Base-by-base conservation (phyloP, 129 eudicot genomes). In the Flaveria ramosissima region DNA sequence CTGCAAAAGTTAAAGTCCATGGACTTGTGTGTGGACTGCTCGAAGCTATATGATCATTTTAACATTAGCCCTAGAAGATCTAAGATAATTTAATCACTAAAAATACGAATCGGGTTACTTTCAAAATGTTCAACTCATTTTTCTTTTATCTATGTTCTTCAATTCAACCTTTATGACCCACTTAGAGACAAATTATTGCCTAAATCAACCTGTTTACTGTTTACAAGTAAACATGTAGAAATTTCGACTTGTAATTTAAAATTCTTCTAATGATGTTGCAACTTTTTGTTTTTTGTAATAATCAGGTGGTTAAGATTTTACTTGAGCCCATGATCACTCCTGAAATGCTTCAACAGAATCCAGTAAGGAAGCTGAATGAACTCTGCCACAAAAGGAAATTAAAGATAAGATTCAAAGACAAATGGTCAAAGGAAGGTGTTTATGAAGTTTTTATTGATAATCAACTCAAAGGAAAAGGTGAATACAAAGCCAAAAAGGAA, bases 321-420 rank as follows among this genome's bases (percentile, higher is more conserved):
- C 81, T 89, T 1, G 84, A 87, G 59, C 96, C 96, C 64, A 78
- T 89, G 76, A 89, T 89, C 36, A 87, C 90, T 69, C 92, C 92
- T 4, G 90, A 89, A 63, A 85, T 83, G 88, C 89, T 89, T 16
- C 85, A 89, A 76, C 79, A 74, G 56, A 85, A 89, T 77, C 92
- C 92, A 9, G 85, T 85, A 36, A 85, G 82, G 81, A 89, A 81
- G 81, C 84, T 89, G 17, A 83, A 73, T n/a, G 96, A 89, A 78
- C 85, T 85, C 6, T 85, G 92, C 69, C 96, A 89, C 82, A 87
- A 87, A 77, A 74, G 81, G 61, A 78, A 77, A 80, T 63, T 89
- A 9, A 74, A 83, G 63, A 71, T 89, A 20, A 80, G 79, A 26
- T 67, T 85, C 3, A 83, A 70, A 47, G 96, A 89, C 70, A 63